Conservation (phyloP, 352 stramenopile genomes). For the Blastocystis hominis region DNA sequence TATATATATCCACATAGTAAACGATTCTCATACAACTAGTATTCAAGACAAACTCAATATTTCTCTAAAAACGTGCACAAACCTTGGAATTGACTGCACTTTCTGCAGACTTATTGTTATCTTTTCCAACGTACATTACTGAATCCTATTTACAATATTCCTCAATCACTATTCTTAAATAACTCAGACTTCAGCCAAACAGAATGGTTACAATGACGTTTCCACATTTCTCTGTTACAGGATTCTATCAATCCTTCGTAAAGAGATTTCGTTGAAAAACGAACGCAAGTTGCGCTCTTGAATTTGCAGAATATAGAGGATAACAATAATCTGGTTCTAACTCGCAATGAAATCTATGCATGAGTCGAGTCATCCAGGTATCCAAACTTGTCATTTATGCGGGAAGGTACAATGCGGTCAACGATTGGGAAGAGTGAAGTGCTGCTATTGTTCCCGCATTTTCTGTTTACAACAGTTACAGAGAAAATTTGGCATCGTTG, state of each 20-base stretch:
- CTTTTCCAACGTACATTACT: neutral
- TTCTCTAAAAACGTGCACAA: too few species aligned
- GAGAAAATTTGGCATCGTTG: constrained; percentile 46
- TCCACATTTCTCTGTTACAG: neutral
- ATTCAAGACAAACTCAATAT: too few species aligned
- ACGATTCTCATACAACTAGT: too few species aligned
- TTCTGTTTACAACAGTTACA: constrained; percentile 56
- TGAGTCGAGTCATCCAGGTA: neutral
- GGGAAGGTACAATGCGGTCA: constrained; percentile 54
- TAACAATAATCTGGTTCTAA: neutral
- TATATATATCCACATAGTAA: too few species aligned
- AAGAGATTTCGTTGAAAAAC: neutral
- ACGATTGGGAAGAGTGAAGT: constrained; percentile 34
- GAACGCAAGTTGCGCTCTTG: neutral
- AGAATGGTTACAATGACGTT: neutral
- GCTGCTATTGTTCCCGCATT: constrained; percentile 5
- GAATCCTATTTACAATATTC: neutral
- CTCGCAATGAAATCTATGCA: neutral
- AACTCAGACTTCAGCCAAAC: neutral
- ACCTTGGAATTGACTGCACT: neutral
- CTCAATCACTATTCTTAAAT: neutral
- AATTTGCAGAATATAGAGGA: neutral
- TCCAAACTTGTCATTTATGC: constrained; percentile 56
- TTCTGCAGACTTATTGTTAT: neutral
- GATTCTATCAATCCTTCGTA: neutral